Evolutionary conservation across 2,329 filamentous ascomycete genomes (phyloP).

Genomic region (Fusarium napiforme): DNA sequence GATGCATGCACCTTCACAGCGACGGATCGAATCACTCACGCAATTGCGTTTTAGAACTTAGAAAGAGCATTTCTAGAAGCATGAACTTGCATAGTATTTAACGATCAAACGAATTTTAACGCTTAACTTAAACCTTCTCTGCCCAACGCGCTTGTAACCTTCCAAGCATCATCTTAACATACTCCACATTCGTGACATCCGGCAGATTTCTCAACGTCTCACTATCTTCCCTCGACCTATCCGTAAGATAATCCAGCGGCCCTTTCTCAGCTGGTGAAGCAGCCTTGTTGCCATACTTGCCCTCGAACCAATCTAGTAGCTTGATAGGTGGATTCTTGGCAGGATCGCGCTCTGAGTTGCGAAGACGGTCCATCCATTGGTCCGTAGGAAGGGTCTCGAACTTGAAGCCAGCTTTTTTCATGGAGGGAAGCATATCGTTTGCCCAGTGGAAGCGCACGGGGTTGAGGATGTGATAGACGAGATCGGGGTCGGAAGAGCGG

Average conservation of each 20-base stretch:
- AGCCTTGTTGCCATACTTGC: conserved; percentile 40
- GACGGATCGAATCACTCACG: not conserved
- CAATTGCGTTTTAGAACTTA: not conserved
- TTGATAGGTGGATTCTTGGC: conserved; percentile 62
- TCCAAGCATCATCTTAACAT: conserved; percentile 28
- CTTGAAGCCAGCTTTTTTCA: conserved; percentile 55
- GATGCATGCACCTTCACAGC: fast-evolving
- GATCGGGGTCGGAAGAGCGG: conserved; percentile 9
- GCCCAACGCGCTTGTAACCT: conserved; percentile 14
- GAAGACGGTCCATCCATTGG: conserved; percentile 58
- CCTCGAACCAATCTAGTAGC: conserved; percentile 62
- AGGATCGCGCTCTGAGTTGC: conserved; percentile 57
- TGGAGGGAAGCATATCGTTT: conserved; percentile 59
- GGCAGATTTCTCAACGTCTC: conserved; percentile 28
- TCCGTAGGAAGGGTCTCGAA: conserved; percentile 57
- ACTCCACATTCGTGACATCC: conserved; percentile 27
- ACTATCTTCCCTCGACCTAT: conserved; percentile 30
- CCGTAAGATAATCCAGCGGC: conserved; percentile 25
- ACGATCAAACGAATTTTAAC: not conserved
- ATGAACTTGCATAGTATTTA: not conserved
- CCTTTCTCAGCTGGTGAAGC: conserved; percentile 21
- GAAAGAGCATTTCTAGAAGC: not conserved
- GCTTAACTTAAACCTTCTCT: not conserved
- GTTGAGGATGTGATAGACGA: conserved; percentile 39
- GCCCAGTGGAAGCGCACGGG: conserved; percentile 59